Percentiles rank a stretch among this genome's conserved stretches.
phyloP scores from a whole-genome alignment of 2,329 filamentous ascomycete genomes.

The Didymella keratinophila region DNA sequence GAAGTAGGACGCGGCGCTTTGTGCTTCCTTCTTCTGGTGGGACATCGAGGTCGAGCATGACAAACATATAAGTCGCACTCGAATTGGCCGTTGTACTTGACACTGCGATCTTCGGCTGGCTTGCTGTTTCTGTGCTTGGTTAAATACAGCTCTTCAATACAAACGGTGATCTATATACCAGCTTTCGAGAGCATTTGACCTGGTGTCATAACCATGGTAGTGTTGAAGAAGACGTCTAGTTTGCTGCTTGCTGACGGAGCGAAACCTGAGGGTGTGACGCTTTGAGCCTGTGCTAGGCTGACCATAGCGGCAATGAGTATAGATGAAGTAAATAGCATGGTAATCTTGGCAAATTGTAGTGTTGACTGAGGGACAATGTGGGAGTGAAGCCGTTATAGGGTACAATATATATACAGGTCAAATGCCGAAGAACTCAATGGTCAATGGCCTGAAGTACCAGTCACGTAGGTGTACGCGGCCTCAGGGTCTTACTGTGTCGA shows the following conservation, averaged over 20 bases:
- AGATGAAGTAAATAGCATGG: constrained; percentile 39
- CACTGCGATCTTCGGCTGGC: constrained; percentile 41
- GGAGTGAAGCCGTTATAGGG: not conserved
- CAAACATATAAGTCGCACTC: constrained; percentile 43
- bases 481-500: constrained; percentile 24
- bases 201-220: constrained; percentile 39
- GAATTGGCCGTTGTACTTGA: constrained; percentile 24
- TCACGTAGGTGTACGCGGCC: constrained; percentile 33
- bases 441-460: constrained; percentile 26
- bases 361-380: not conserved
- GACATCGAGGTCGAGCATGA: constrained; percentile 49
- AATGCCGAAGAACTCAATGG: constrained; percentile 7
- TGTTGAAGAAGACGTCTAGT: constrained; percentile 45
- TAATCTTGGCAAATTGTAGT: not conserved
- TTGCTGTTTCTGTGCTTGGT: constrained; percentile 33
- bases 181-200: constrained; percentile 42
- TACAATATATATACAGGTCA: not conserved
- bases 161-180: constrained; percentile 24
- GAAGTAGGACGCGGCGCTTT: constrained; percentile 42
- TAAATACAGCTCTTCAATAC: constrained; percentile 1
- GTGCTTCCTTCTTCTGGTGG: constrained; percentile 35
- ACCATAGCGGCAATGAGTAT: constrained; percentile 35
- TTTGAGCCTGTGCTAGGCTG: constrained; percentile 42
- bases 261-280: constrained; percentile 39
- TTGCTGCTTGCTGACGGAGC: constrained; percentile 37